phyloP scores from a whole-genome alignment of 441 rosid species.

The Mallotus repandus region DNA sequence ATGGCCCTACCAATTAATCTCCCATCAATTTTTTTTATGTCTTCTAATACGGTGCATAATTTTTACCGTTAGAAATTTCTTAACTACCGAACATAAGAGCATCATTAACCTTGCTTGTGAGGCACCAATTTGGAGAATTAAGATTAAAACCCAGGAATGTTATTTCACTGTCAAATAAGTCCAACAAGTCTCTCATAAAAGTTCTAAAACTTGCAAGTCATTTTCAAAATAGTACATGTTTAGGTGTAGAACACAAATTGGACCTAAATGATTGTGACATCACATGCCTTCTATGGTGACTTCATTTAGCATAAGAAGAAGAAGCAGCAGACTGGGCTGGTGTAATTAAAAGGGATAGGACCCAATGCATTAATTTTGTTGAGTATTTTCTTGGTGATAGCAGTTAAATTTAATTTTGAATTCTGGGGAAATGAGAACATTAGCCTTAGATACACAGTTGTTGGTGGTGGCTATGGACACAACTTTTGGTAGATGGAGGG shows the following conservation, averaged over 20 bases:
- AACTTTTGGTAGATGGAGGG: neutral
- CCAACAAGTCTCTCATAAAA: neutral
- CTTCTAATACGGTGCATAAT: too few relatives aligned
- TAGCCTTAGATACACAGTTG: neutral
- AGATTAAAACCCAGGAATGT: slow-evolving; percentile 16
- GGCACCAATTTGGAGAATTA: slow-evolving; percentile 13
- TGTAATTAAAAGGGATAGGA: slow-evolving; percentile 3
- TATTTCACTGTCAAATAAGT: neutral
- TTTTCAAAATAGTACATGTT: neutral
- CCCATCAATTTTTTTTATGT: too few relatives aligned
- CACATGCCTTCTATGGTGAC: slow-evolving; percentile 11
- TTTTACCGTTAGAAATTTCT: too few relatives aligned
- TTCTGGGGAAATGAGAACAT: neutral
- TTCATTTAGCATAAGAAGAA: slow-evolving; percentile 1
- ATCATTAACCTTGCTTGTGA: neutral
- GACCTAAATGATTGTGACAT: slow-evolving; percentile 26
- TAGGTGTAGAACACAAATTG: neutral
- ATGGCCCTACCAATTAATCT: too few relatives aligned
- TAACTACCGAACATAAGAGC: too few relatives aligned
- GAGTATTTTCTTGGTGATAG: slow-evolving; percentile 3
- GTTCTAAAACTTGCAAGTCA: neutral
- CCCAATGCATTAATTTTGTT: slow-evolving; percentile 20
- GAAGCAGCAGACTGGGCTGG: neutral
- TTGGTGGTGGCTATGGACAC: neutral
- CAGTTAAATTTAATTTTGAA: neutral